Evolutionary conservation across 2,329 filamentous ascomycete genomes (phyloP).

Genomic region (Nothomitra cinnamomea): DNA sequence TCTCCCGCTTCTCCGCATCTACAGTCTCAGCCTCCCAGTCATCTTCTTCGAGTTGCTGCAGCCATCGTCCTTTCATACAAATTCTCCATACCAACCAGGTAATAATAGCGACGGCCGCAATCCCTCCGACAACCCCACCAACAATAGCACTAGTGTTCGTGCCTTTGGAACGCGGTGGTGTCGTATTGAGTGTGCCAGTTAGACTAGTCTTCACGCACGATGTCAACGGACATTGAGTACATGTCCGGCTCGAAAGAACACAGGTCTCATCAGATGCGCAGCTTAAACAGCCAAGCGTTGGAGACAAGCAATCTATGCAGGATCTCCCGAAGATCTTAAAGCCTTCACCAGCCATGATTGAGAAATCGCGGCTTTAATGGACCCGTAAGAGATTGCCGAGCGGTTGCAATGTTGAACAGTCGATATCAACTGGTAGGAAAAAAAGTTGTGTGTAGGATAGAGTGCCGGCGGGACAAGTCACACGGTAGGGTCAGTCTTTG

Average conservation of each 20-base stretch:
- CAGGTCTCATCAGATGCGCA: conserved; percentile 40
- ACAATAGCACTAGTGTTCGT: conserved; percentile 73
- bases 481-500: background rate
- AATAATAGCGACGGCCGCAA: conserved; percentile 55
- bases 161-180: conserved; percentile 21
- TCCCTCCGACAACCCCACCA: conserved; percentile 75
- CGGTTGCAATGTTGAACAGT: too few species aligned
- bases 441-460: too few species aligned
- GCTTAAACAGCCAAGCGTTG: conserved; percentile 39
- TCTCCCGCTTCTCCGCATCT: conserved; percentile 36
- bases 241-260: conserved; percentile 40
- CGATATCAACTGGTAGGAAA: too few species aligned
- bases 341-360: background rate
- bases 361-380: background rate
- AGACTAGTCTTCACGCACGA: conserved; percentile 32
- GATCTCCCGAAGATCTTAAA: conserved; percentile 30
- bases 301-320: conserved; percentile 38
- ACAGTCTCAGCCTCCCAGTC: conserved; percentile 32
- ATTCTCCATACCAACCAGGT: conserved; percentile 78
- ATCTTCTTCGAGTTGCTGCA: conserved; percentile 41
- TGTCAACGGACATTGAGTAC: conserved; percentile 40
- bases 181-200: conserved; percentile 14
- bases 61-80: conserved; percentile 64
- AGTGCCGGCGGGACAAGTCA: too few species aligned
- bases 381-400: too few species aligned